These are phyloP conservation scores for Biscogniauxia sp. DNA, from an alignment of 2,329 filamentous ascomycete species.

Conservation along the genomic window DNA sequence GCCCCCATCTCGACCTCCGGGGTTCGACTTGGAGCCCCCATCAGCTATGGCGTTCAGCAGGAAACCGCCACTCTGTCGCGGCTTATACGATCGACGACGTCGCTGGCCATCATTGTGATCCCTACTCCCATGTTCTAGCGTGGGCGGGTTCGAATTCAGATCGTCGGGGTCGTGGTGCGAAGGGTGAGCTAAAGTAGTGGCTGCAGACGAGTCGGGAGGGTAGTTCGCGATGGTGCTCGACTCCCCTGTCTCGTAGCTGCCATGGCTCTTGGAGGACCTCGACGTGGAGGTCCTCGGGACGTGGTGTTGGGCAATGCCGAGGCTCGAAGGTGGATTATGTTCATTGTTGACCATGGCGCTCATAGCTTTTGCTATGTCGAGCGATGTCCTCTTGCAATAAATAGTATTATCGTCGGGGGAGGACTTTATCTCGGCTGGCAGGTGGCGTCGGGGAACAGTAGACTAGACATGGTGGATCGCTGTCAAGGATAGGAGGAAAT, in stretches of 20 bases:
- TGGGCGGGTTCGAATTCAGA: slow-evolving; percentile 12
- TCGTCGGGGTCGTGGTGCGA: slow-evolving; percentile 7
- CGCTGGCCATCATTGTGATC: slow-evolving; percentile 23
- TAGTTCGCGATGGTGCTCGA: slow-evolving; percentile 39
- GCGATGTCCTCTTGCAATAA: neutral
- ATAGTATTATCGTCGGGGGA: neutral
- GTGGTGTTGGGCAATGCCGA: slow-evolving; percentile 20
- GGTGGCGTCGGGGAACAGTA: neutral
- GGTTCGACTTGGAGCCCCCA: slow-evolving; percentile 17
- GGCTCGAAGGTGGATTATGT: slow-evolving; percentile 26
- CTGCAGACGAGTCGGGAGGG: slow-evolving; percentile 19
- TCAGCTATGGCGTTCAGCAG: slow-evolving; percentile 43
- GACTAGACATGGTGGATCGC: neutral
- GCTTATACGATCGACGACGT: slow-evolving; percentile 37
- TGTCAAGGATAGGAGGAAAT: neutral
- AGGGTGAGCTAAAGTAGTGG: slow-evolving; percentile 2
- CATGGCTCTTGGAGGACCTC: slow-evolving; percentile 32
- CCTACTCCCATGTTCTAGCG: slow-evolving; percentile 14
- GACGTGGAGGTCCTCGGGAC: slow-evolving; percentile 27
- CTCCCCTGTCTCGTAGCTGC: slow-evolving; percentile 44
- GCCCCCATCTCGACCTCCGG: slow-evolving; percentile 28
- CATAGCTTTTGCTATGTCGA: slow-evolving; percentile 7
- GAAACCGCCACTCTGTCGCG: slow-evolving; percentile 49
- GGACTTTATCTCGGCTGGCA: neutral
- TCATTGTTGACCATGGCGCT: slow-evolving; percentile 35